Base-by-base conservation (phyloP, 768 basidiomycete genomes). In the Termitomyces bulborhizus region DNA sequence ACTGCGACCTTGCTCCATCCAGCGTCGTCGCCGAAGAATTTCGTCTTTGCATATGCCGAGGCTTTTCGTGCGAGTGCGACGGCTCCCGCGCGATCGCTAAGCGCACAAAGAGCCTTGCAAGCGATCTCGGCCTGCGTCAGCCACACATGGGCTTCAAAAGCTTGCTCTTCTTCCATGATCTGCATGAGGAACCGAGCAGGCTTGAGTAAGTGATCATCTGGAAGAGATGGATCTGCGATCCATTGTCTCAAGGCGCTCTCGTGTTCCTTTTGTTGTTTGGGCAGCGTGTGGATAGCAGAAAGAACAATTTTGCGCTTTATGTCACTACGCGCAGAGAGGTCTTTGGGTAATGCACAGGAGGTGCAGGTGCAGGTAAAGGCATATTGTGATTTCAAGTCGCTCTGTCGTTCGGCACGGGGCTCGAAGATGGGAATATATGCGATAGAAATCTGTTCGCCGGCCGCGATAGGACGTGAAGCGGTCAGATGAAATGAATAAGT, bases 31-130 rank as follows among this genome's bases (percentile, higher is more conserved):
- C 57, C 57, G 24, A 26, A 54, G 8, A 45, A 26, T 7, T 11
- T 27, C 6, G 45, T 34, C 48, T 59, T 49, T 16, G 41, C 43
- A 41, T 51, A 56, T 8, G 5, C 44, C n/a, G 60, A 56, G 8
- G 60, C 59, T 39, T 60, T 61, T 50, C 31, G 44, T 15, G 62
- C 64, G 42, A 61, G 55, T 4, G 46, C 37, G 12, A 59, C 57
- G 27, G 53, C 61, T 39, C 56, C 59, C 6, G 54, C 57, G 12
- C 49, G 34, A 15, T 65, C 48, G 16, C 58, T 46, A 21, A 65
- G 55, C 8, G 62, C 64, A 34, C 64, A 63, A 32, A 62, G 57
- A 24, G 57, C 62, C 55, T 65, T 65, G 51, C 56, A 57, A n/a
- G 58, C 41, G 4, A 56, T 42, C 34, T 58, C 55, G n/a, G 53